These are phyloP conservation scores for Thuja plicata DNA, from an alignment of 83 land plant species.

Conservation along the genomic window DNA sequence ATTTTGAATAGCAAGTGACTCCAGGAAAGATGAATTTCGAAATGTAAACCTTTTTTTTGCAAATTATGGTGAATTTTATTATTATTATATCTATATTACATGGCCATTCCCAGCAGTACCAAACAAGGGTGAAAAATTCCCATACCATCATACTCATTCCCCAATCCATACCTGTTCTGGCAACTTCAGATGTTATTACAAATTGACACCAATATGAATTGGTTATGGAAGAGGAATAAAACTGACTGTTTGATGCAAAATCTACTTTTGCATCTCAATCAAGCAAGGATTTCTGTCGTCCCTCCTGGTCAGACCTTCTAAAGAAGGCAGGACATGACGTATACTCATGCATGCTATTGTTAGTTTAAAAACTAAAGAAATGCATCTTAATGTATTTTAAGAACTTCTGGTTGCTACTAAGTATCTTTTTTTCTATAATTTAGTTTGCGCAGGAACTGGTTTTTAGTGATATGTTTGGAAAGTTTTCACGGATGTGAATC, in stretches of 20 bases:
- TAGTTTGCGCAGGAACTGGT: not conserved
- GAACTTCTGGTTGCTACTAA: not conserved
- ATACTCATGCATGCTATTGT: not conserved
- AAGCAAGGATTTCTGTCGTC: not conserved
- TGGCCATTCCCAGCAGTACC: too few relatives aligned
- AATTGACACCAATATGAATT: not conserved
- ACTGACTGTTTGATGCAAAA: not conserved
- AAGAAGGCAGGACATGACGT: not conserved
- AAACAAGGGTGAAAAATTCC: too few relatives aligned
- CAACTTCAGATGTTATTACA: too few relatives aligned
- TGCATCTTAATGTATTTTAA: not conserved
- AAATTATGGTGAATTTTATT: too few relatives aligned
- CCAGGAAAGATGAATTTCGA: too few relatives aligned
- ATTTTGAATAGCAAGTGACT: too few relatives aligned
- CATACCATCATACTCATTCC: too few relatives aligned
- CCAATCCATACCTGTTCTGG: too few relatives aligned
- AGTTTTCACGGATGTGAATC: not conserved
- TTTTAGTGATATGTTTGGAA: not conserved
- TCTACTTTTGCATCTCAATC: not conserved
- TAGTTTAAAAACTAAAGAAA: not conserved
- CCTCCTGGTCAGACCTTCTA: not conserved
- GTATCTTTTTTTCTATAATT: too few relatives aligned
- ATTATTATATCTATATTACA: too few relatives aligned
- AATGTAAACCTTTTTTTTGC: too few relatives aligned
- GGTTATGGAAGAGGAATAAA: not conserved